These are phyloP conservation scores for Entomophthora muscae DNA, from an alignment of 371 early-diverging fungal genomes.

Conservation along the genomic window DNA sequence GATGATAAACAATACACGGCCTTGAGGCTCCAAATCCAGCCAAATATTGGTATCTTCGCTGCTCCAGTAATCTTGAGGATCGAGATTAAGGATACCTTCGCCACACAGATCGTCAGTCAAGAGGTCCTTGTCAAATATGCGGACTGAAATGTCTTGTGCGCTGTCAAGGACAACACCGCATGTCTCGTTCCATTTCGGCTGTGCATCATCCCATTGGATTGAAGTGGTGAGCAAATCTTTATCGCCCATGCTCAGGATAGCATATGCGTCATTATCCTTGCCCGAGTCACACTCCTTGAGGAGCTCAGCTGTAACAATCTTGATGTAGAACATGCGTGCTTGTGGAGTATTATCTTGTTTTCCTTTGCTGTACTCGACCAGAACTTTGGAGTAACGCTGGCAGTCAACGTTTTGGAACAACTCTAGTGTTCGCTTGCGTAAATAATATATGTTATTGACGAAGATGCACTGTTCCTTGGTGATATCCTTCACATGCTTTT, in stretches of 20 bases:
- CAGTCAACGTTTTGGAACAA: slow-evolving; percentile 1
- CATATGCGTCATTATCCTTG: slow-evolving; percentile 49
- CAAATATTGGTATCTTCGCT: slow-evolving; percentile 66
- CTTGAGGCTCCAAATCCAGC: slow-evolving; percentile 69
- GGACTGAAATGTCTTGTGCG: slow-evolving; percentile 38
- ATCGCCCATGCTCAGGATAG: slow-evolving; percentile 40
- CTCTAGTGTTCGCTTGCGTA: neutral
- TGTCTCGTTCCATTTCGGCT: slow-evolving; percentile 84
- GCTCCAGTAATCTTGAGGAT: slow-evolving; percentile 34
- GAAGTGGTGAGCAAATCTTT: slow-evolving; percentile 34
- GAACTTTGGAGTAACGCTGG: slow-evolving; percentile 24
- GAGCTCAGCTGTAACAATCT: slow-evolving; percentile 32
- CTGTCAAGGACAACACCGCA: slow-evolving; percentile 51
- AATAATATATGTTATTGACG: slow-evolving; percentile 13
- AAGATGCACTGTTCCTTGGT: slow-evolving; percentile 29
- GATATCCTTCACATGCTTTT: neutral
- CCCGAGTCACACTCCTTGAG: slow-evolving; percentile 27
- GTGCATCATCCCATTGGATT: slow-evolving; percentile 48
- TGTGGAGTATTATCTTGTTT: slow-evolving; percentile 14
- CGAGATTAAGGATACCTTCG: slow-evolving; percentile 39
- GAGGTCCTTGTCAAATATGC: slow-evolving; percentile 59
- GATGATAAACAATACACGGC: slow-evolving; percentile 56
- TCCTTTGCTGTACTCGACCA: slow-evolving; percentile 10
- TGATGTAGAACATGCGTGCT: slow-evolving; percentile 31
- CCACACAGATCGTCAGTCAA: slow-evolving; percentile 66